Base-by-base conservation (phyloP, 371 early-diverging fungal species). In the Mortierella polycephala region DNA sequence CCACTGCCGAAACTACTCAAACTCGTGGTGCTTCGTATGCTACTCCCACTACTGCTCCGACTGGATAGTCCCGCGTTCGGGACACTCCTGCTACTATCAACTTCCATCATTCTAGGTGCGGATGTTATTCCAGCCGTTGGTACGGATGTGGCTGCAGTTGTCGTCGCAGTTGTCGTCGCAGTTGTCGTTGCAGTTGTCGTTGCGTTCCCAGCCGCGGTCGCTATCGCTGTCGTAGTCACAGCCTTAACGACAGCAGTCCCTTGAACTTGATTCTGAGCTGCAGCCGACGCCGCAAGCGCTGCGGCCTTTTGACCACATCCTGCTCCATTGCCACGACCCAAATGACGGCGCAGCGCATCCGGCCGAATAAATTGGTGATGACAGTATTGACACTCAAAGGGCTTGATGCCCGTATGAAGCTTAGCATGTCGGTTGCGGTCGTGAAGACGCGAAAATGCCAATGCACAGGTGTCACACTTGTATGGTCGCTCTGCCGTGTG, bases 391-490 rank as follows among this genome's bases (percentile, higher is more conserved):
- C 93, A 92, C 21, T 75, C 74, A 70, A 84, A 90, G 16, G 91
- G 89, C 67, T 91, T 92, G 62, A 88, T 82, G 20, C 91, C 92
- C 54, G 82, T 83, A 60, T 92, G 91, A 20, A 91, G 84, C 61
- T 91, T 91, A 1, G 82, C 64, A 76, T 97, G 96, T 39, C 97
- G 84, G 73, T 95, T 95, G 47, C 95, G 86, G 81, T 96, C 93
- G 71, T 93, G 92, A 40, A 89, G 88, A 1, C 93, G 87, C 2
- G 90, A 86, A 81, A 94, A 93, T 5, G 87, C 83, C 55, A 84
- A 79, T 8, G 82, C 73, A 65, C 93, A 94, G 18, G 81, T 80
- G 21, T 83, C 60, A 61, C 93, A 93, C 62, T 86, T 88, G 84
- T 86, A 93, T 3, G 93, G 93, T 30, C 88, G 86, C 62, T 92